Conservation (phyloP, 352 stramenopile species). For the Pythium apleroticum region DNA sequence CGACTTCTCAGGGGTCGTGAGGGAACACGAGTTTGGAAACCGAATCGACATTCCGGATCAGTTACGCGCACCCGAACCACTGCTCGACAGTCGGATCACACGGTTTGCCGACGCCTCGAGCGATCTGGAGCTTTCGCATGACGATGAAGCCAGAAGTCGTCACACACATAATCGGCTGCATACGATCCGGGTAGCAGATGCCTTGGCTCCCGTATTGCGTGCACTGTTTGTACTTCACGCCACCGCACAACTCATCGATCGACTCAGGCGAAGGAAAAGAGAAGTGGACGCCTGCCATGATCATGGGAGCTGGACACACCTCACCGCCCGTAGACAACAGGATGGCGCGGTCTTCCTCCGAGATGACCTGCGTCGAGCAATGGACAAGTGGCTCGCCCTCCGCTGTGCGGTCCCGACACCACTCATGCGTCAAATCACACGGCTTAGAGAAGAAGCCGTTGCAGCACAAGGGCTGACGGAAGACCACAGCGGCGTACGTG, state of each 20-base stretch:
- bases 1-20: neutral
- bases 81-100: constrained; percentile 21
- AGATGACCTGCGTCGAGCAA: constrained; percentile 5
- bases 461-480: constrained; percentile 18
- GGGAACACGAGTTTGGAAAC: neutral
- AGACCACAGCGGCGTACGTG: constrained; percentile 9
- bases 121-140: constrained; percentile 19
- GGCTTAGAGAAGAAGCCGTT: constrained; percentile 20
- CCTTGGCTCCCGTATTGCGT: neutral
- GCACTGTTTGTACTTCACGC: constrained; percentile 25
- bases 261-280: neutral
- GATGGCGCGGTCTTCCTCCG: neutral
- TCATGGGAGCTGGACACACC: neutral
- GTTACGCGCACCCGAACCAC: constrained; percentile 17
- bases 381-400: constrained; percentile 6
- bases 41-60: too few species aligned
- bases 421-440: constrained; percentile 19
- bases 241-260: constrained; percentile 12
- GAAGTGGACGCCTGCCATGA: neutral
- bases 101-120: constrained; percentile 10
- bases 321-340: neutral
- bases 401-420: constrained; percentile 10
- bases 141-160: neutral
- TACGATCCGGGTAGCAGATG: constrained; percentile 19
- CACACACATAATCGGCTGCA: constrained; percentile 19